A percentile compares a stretch with the other conserved stretches of the same genome.
Conservation (phyloP, 1,284 basidiomycete genomes). For the Moniliophthora roreri region DNA sequence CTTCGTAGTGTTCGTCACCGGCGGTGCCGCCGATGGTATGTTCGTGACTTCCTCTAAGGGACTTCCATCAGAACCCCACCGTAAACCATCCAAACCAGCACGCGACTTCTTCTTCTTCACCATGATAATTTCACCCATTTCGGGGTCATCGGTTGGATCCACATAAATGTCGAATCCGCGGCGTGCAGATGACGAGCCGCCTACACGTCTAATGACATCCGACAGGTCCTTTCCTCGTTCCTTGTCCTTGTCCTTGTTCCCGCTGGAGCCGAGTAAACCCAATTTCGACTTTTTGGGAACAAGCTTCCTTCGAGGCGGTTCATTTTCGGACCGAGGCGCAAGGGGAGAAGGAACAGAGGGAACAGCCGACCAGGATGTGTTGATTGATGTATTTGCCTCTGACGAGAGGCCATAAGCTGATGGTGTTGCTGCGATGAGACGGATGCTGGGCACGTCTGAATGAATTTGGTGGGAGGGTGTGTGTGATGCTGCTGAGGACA, state of each 20-base stretch:
- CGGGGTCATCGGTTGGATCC: slow-evolving; percentile 62
- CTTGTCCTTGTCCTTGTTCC: slow-evolving; percentile 32
- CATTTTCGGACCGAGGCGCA: slow-evolving; percentile 21
- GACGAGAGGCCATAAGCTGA: slow-evolving; percentile 47
- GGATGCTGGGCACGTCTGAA: slow-evolving; percentile 38
- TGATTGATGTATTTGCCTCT: slow-evolving; percentile 35
- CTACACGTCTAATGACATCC: slow-evolving; percentile 61
- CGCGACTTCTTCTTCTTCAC: slow-evolving; percentile 80
- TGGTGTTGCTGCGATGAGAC: slow-evolving; percentile 67
- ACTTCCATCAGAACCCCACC: slow-evolving; percentile 51
- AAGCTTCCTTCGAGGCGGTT: slow-evolving; percentile 47
- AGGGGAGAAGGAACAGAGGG: slow-evolving; percentile 27
- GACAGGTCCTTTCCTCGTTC: slow-evolving; percentile 52
- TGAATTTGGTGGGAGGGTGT: slow-evolving; percentile 19
- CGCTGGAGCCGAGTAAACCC: slow-evolving; percentile 43
- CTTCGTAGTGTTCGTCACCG: slow-evolving; percentile 22
- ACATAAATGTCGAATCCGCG: slow-evolving; percentile 73
- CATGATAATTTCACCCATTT: slow-evolving; percentile 67
- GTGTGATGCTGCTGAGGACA: slow-evolving; percentile 28
- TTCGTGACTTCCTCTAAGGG: slow-evolving; percentile 62
- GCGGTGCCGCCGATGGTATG: slow-evolving; percentile 30
- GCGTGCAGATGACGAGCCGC: slow-evolving; percentile 36
- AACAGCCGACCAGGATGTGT: slow-evolving; percentile 24
- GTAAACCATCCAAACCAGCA: slow-evolving; percentile 58
- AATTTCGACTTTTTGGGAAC: slow-evolving; percentile 78